These are phyloP conservation scores for Grosmannia clavigera DNA, from an alignment of 2,329 filamentous ascomycete species.

Conservation along the genomic window DNA sequence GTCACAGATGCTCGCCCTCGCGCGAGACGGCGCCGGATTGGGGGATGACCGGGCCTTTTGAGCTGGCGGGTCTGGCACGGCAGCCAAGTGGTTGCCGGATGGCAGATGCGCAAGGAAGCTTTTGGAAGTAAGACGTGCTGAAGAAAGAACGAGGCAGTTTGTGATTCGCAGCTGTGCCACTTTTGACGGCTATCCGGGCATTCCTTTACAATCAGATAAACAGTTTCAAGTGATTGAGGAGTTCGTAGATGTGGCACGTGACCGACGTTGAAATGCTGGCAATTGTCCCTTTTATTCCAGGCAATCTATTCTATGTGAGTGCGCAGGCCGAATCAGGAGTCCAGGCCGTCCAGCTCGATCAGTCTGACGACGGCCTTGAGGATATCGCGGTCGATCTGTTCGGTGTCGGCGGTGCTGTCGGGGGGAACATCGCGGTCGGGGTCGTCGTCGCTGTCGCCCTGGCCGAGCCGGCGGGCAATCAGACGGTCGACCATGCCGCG, in stretches of 20 bases:
- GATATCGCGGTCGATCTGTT: constrained; percentile 49
- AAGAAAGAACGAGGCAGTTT: not conserved
- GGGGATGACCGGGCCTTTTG: not conserved
- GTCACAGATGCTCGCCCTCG: not conserved
- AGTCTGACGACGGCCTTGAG: constrained; percentile 67
- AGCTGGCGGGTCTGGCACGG: not conserved
- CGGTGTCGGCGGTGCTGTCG: constrained; percentile 18
- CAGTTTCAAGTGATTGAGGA: not conserved
- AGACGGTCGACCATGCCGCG: constrained; percentile 78
- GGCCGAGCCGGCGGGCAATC: constrained; percentile 68
- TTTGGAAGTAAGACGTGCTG: not conserved
- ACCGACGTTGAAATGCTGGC: no score
- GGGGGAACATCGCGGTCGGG: constrained; percentile 1
- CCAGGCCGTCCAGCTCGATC: constrained; percentile 81
- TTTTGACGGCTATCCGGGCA: not conserved
- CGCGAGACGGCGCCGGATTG: not conserved
- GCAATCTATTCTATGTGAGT: no score
- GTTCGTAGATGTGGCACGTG: not conserved
- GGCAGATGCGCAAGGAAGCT: not conserved
- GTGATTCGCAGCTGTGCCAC: not conserved
- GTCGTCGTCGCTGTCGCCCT: constrained; percentile 43
- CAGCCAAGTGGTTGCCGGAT: constrained; percentile 1
- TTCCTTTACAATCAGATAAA: not conserved
- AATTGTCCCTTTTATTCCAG: no score
- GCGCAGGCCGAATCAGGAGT: constrained; percentile 32